phyloP scores from a whole-genome alignment of 1,284 basidiomycete species.

The Fomitiporia mediterranea region DNA sequence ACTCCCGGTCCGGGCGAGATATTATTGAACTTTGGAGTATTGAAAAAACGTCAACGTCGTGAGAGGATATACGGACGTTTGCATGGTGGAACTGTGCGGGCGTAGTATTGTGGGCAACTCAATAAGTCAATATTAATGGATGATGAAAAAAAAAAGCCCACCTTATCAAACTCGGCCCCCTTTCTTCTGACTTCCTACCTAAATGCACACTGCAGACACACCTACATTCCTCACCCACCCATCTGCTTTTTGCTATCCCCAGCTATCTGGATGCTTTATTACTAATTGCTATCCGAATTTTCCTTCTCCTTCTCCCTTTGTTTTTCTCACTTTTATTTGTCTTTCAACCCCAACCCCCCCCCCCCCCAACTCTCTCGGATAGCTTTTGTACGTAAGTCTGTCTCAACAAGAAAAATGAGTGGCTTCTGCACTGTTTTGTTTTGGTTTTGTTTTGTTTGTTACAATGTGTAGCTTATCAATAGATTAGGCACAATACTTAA shows the following conservation, averaged over 20 bases:
- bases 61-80: conserved; percentile 44
- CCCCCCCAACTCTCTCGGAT: not conserved
- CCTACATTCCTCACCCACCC: not conserved
- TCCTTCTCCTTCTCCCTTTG: not conserved
- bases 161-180: too few relatives aligned
- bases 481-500: too few relatives aligned
- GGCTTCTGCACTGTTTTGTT: too few relatives aligned
- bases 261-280: conserved; percentile 3
- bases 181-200: too few relatives aligned
- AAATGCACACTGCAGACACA: too few relatives aligned
- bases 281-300: too few relatives aligned
- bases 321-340: not conserved
- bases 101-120: too few relatives aligned
- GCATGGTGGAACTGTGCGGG: not conserved
- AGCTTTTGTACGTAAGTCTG: not conserved
- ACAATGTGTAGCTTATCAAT: too few relatives aligned
- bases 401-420: not conserved
- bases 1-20: conserved; percentile 90
- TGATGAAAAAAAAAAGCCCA: too few relatives aligned
- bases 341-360: not conserved
- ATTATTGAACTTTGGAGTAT: conserved; percentile 86
- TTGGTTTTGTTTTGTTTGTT: too few relatives aligned
- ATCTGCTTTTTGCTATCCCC: not conserved
- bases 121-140: too few relatives aligned
- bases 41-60: conserved; percentile 73